Base-by-base conservation (phyloP, 2,329 filamentous ascomycete genomes). In the Chaetomium sp. region DNA sequence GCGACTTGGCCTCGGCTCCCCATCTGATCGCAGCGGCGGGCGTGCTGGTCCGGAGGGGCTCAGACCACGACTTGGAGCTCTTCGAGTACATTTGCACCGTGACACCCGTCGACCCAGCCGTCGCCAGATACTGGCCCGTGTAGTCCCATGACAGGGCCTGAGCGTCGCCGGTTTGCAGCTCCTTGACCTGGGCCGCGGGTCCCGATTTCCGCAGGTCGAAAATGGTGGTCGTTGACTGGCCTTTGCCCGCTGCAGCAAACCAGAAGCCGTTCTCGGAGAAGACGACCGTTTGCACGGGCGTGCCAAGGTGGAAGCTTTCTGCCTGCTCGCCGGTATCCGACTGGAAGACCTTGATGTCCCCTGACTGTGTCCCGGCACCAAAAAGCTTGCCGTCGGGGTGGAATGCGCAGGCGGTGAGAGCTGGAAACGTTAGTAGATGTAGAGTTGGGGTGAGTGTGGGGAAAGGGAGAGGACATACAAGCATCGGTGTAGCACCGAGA, bases 241-340 rank as follows among this genome's bases (percentile, higher is more conserved):
- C 88, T 76, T 92, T 88, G 65, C 90, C 87, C 8, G 89, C 89
- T 5, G 92, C 90, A 1, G 94, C 94, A 69, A 99, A 88, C 92
- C 93, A 98, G 72, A 91, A 97, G 27, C 95, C 95, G 72, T 99
- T 99, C 77, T 99, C 95, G 0, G 93, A 97, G 78, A 99, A 99
- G 65, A 85, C 83, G 49, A 99, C 80, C 12, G 87, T 86, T 71
- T 91, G 87, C 3, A 97, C 84, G 0, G 93, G 87, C 0, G 87
- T 87, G 8, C 84, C 86, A 1, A 90, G 78, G 23, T 78, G 80
- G 76, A 96, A 97, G 62, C 86, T 87, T 31, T 92, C 92, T 31
- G 92, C 91, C 69, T 87, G 84, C 66, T 89, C 85, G 45, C 93
- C 90, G 0, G 86, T 90, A 77, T 90, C 93, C 70, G 93, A 89